A percentile compares a stretch with the other conserved stretches of the same genome.
Conservation (phyloP, 1,284 basidiomycete genomes). For the Ustanciosporium gigantosporum region DNA sequence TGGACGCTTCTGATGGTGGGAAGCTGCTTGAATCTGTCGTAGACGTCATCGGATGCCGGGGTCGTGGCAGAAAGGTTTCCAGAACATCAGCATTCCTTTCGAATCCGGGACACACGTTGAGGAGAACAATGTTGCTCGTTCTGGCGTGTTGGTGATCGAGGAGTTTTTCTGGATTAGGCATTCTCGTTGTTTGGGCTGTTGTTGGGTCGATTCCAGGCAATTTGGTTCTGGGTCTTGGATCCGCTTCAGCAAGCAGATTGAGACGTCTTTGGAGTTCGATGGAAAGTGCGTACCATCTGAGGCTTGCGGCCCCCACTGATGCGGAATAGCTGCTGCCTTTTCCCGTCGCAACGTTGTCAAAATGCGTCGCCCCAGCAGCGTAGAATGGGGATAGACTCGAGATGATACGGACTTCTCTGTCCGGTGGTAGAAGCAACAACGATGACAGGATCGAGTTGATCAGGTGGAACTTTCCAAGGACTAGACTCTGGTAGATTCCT, state of each 20-base stretch:
- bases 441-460: conserved; percentile 47
- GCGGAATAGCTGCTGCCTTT: conserved; percentile 10
- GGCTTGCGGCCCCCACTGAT: conserved; percentile 24
- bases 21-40: too few species aligned
- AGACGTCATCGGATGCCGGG: neutral
- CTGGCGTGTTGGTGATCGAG: conserved; percentile 1
- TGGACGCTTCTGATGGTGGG: neutral
- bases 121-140: conserved; percentile 39
- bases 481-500: conserved; percentile 28
- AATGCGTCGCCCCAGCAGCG: conserved; percentile 40
- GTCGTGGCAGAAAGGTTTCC: conserved; percentile 16
- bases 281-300: conserved; percentile 42
- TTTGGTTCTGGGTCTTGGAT: conserved; percentile 41
- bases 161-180: neutral
- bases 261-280: conserved; percentile 49
- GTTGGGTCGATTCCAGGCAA: conserved; percentile 43
- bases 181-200: neutral
- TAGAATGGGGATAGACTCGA: conserved; percentile 51
- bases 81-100: conserved; percentile 41
- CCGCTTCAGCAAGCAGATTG: conserved; percentile 46
- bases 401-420: conserved; percentile 50
- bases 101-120: conserved; percentile 56
- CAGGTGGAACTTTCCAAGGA: conserved; percentile 47
- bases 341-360: conserved; percentile 13
- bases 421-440: conserved; percentile 43